Conservation (phyloP, 257 asterid species). For the Verbascum thapsus region DNA sequence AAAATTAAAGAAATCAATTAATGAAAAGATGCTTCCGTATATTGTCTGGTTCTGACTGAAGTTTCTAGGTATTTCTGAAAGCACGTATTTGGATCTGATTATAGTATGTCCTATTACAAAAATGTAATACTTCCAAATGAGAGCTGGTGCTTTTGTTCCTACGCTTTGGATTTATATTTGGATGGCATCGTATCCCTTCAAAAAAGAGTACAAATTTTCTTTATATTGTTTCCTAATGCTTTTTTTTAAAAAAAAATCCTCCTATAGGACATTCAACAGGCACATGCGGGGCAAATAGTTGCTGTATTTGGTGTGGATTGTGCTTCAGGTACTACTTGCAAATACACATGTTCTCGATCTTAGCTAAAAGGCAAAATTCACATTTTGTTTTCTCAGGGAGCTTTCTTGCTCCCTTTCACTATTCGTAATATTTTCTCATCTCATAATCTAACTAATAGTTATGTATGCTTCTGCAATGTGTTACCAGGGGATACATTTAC, state of each 20-base stretch:
- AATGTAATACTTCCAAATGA: neutral
- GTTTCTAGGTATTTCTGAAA: constrained; percentile 26
- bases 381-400: constrained; percentile 15
- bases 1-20: neutral
- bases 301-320: constrained; percentile 99
- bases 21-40: neutral
- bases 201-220: neutral
- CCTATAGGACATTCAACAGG: constrained; percentile 92
- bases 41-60: constrained; percentile 23
- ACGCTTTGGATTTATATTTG: constrained; percentile 9
- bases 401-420: neutral
- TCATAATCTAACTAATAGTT: constrained; percentile 11
- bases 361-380: constrained; percentile 1
- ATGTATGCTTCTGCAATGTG: constrained; percentile 29
- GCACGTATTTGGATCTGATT: constrained; percentile 12
- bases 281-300: constrained; percentile 98
- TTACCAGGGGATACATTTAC: constrained; percentile 95
- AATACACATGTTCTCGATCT: neutral
- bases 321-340: constrained; percentile 76
- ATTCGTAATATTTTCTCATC: constrained; percentile 1
- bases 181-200: constrained; percentile 10
- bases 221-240: too few species aligned
- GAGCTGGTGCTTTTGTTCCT: constrained; percentile 17
- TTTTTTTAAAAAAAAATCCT: too few species aligned
- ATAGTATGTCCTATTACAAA: neutral